Evolutionary conservation across 2,329 filamentous ascomycete genomes (phyloP).

Genomic region (Pestalotiopsis fici): DNA sequence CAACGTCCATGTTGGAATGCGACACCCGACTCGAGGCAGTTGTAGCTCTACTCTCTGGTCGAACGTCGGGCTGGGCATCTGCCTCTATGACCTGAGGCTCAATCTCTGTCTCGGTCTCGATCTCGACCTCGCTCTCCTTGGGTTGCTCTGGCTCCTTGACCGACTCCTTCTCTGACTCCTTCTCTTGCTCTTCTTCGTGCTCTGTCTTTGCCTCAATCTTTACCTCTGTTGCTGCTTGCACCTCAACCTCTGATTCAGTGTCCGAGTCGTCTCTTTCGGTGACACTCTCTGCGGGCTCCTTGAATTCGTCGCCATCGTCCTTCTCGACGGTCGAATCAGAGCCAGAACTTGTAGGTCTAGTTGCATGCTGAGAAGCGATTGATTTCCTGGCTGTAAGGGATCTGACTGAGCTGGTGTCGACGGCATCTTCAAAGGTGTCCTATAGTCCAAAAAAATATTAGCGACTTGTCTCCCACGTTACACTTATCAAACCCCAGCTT

Average conservation of each 20-base stretch:
- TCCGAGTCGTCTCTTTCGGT: constrained; percentile 14
- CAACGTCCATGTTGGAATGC: constrained; percentile 57
- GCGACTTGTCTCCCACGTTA: neutral
- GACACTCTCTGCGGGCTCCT: constrained; percentile 15
- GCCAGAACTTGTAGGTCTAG: neutral
- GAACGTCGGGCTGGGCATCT: constrained; percentile 14
- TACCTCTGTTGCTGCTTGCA: neutral
- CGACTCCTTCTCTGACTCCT: neutral
- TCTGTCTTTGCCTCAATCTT: neutral
- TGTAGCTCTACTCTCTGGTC: neutral
- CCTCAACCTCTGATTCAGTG: neutral
- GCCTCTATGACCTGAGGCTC: constrained; percentile 19
- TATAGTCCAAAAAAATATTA: constrained; percentile 33
- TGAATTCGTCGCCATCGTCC: constrained; percentile 13
- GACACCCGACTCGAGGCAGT: constrained; percentile 44
- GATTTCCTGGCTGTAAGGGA: constrained; percentile 59
- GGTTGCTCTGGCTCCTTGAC: neutral
- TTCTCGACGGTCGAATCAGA: neutral
- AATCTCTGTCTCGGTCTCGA: neutral
- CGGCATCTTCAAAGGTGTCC: constrained; percentile 84
- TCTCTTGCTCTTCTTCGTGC: neutral
- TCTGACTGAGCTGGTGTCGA: constrained; percentile 64
- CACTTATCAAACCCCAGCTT: too few species aligned
- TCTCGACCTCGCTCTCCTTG: neutral
- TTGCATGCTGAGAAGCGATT: constrained; percentile 20